phyloP scores from a whole-genome alignment of 2,329 filamentous ascomycete species.

The Monilinia laxa region DNA sequence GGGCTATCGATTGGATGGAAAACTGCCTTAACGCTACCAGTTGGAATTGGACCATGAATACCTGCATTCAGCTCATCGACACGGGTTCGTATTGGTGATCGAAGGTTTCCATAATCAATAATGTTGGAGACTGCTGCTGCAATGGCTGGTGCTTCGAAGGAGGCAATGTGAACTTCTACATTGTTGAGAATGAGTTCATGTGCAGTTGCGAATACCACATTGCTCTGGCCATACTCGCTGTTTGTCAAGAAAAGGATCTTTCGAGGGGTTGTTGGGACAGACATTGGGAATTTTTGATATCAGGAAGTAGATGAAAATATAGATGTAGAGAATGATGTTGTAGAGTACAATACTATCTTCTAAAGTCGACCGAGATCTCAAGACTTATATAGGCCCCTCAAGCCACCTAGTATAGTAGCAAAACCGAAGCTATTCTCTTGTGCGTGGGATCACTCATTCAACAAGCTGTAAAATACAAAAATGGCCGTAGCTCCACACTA shows the following conservation, averaged over 20 bases:
- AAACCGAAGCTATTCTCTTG: neutral
- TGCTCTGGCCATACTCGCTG: slow-evolving; percentile 49
- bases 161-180: slow-evolving; percentile 48
- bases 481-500: neutral
- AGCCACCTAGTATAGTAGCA: neutral
- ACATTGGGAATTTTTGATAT: neutral
- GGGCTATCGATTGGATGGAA: slow-evolving; percentile 43
- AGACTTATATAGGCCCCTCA: neutral
- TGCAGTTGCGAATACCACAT: slow-evolving; percentile 47
- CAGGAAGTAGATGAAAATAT: neutral
- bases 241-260: slow-evolving; percentile 47
- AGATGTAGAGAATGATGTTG: neutral
- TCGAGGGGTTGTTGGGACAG: neutral
- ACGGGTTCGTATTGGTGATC: slow-evolving; percentile 34
- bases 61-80: slow-evolving; percentile 21
- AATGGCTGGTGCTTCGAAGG: slow-evolving; percentile 42
- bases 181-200: slow-evolving; percentile 42
- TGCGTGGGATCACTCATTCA: neutral
- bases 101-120: slow-evolving; percentile 27
- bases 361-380: neutral
- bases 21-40: slow-evolving; percentile 26
- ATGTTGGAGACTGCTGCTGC: slow-evolving; percentile 44
- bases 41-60: slow-evolving; percentile 17
- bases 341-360: no score
- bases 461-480: neutral